Evolutionary conservation across 371 early-diverging fungal species (phyloP).

Genomic region (Mortierella sp.): DNA sequence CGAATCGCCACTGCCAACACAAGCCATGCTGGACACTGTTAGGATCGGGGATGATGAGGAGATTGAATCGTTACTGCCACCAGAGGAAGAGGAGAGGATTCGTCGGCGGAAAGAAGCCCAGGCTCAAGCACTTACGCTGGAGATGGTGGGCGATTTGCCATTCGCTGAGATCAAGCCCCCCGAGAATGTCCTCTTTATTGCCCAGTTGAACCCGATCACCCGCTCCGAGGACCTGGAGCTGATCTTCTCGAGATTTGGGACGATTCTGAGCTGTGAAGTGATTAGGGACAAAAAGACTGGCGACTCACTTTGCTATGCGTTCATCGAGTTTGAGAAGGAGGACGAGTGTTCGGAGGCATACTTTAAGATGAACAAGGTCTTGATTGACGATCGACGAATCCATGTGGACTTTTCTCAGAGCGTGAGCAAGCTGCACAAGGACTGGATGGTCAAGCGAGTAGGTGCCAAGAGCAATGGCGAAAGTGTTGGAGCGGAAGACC

Average conservation of each 20-base stretch:
- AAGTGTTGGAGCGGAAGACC: slow-evolving; percentile 15
- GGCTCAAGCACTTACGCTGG: slow-evolving; percentile 92
- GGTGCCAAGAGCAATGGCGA: slow-evolving; percentile 15
- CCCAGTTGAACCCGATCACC: slow-evolving; percentile 94
- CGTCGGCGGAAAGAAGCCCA: slow-evolving; percentile 82
- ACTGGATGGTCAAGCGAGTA: slow-evolving; percentile 70
- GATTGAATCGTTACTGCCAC: slow-evolving; percentile 73
- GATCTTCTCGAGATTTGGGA: slow-evolving; percentile 95
- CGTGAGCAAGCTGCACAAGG: slow-evolving; percentile 85
- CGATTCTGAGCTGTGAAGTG: slow-evolving; percentile 90
- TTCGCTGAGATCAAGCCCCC: slow-evolving; percentile 97
- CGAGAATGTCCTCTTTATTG: slow-evolving; percentile 96
- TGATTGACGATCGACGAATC: slow-evolving; percentile 96
- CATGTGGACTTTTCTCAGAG: slow-evolving; percentile 98
- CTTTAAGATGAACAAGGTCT: slow-evolving; percentile 91
- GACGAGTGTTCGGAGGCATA: slow-evolving; percentile 93
- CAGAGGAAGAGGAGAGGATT: slow-evolving; percentile 76
- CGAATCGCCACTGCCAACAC: slow-evolving; percentile 85
- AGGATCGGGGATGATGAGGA: slow-evolving; percentile 89
- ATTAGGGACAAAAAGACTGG: slow-evolving; percentile 88
- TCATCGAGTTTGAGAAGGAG: slow-evolving; percentile 93
- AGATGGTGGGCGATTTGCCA: slow-evolving; percentile 98
- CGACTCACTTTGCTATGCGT: slow-evolving; percentile 92
- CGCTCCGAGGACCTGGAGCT: slow-evolving; percentile 91
- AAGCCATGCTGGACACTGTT: slow-evolving; percentile 78